Conservation (phyloP, 2,329 filamentous ascomycete genomes). For the Daldinia sp. region DNA sequence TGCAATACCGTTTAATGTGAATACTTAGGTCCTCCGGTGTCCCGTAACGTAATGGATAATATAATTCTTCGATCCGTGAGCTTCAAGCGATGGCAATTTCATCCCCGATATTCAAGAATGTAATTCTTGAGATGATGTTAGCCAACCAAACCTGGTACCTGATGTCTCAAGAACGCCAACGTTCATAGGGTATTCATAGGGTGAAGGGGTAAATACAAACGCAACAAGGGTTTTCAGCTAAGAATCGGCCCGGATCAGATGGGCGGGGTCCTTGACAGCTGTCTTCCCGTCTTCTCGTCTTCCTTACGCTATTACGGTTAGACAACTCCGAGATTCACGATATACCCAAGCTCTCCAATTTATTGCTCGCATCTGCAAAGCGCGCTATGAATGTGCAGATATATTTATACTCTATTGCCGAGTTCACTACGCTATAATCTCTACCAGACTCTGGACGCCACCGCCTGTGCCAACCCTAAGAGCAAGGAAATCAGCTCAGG, state of each 20-base stretch:
- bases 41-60: too few relatives aligned
- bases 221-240: too few relatives aligned
- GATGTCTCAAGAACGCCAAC: not conserved
- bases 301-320: conserved; percentile 21
- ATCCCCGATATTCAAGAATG: not conserved
- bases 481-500: not conserved
- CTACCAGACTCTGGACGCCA: conserved; percentile 12
- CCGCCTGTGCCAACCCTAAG: conserved; percentile 1
- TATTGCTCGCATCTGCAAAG: conserved; percentile 15
- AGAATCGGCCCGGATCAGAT: not conserved
- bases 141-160: too few relatives aligned
- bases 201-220: too few relatives aligned
- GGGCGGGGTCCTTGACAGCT: conserved; percentile 4
- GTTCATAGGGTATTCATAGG: too few relatives aligned
- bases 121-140: not conserved
- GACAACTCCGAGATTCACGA: conserved; percentile 16
- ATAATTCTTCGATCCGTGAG: not conserved
- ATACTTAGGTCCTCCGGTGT: too few relatives aligned
- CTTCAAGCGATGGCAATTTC: not conserved
- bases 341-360: conserved; percentile 15
- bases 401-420: conserved; percentile 25
- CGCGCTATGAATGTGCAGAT: conserved; percentile 20
- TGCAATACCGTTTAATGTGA: too few relatives aligned
- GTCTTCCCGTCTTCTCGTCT: not conserved
- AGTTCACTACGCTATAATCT: conserved; percentile 15